Evolutionary conservation across 2,329 filamentous ascomycete species (phyloP), one percentile per base, ranked within the genome.

Genomic region (Neocucurbitaria cava): DNA sequence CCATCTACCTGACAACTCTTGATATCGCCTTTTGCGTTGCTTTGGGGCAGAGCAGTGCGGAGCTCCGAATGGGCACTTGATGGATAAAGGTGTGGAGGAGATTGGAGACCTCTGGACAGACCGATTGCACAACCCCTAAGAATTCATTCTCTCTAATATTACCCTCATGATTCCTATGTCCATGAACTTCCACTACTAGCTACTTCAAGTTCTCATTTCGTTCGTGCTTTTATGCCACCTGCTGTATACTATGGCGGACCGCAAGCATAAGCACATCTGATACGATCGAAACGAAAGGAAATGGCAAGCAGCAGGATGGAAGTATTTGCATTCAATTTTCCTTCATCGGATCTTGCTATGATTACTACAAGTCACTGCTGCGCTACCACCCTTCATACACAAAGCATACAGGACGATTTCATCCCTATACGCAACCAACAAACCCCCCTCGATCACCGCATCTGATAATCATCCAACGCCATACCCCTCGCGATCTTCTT

Each of bases 401-500:
- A 13, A 5, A 15, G 31, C 4, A 15, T 35, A 6, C 31, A n/a
- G 1, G 17, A 35, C 10, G 8, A 10, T 17, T n/a, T 15, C 6
- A 5, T 6, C 13, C 13, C 31, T n/a, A 35, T 15, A 15, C 13
- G 31, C 17, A 26, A 15, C 15, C 3, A 35, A n/a, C n/a, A n/a
- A n/a, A n/a, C n/a, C n/a, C n/a, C n/a, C n/a, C 5, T n/a, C 4
- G 23, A 15, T 65, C 59, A 74, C 49, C 64, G 67, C 62, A 73
- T 65, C 49, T 63, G 59, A 50, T 68, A 72, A 39, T 75, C 73
- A 50, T 77, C 79, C 59, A 95, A 77, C 2, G 89, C 90, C 87
- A 95, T 90, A 0, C 91, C 90, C 52, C 79, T 80, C 2, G 86
- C 88, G 74, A 93, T 91, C 81, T 94, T 94, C 70, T 85, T 85